Evolutionary conservation across 176 grass and related monocot species (phyloP).

Genomic region (Carex parvula): DNA sequence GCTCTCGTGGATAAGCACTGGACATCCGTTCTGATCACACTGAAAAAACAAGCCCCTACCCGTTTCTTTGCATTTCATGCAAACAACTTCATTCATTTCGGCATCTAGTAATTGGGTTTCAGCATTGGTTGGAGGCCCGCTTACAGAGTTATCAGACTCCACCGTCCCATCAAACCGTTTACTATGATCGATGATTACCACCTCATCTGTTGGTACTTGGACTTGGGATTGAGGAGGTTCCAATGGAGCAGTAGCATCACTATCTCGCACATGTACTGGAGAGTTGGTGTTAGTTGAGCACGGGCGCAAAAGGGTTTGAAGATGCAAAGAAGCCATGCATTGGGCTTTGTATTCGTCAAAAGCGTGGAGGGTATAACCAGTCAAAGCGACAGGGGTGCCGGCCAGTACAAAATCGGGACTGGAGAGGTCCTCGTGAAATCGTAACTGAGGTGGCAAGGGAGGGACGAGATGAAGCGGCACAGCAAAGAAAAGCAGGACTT

Average conservation of each 20-base stretch:
- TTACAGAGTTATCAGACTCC: background rate
- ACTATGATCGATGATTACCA: background rate
- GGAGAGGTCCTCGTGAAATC: too few species aligned
- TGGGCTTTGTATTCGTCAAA: background rate
- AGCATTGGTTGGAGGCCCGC: background rate
- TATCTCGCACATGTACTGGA: background rate
- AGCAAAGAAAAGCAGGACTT: too few species aligned
- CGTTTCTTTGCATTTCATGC: slow-evolving; percentile 4
- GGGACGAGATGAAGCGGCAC: too few species aligned
- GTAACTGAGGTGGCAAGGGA: too few species aligned
- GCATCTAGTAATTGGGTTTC: background rate
- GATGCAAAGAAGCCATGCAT: background rate
- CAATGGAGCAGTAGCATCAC: background rate
- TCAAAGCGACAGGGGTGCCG: too few species aligned
- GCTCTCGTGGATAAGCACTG: background rate
- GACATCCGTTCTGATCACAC: background rate
- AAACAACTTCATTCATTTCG: background rate
- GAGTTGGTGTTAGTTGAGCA: background rate
- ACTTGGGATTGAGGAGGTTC: background rate
- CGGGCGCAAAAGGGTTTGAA: background rate
- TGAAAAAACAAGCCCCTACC: background rate
- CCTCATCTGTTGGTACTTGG: background rate
- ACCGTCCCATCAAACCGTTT: background rate
- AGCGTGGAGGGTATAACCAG: too few species aligned
- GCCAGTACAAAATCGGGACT: too few species aligned